Evolutionary conservation across 2,329 filamentous ascomycete genomes (phyloP), one percentile per base, ranked within the genome.

Genomic region (Akanthomyces uredinophilus): DNA sequence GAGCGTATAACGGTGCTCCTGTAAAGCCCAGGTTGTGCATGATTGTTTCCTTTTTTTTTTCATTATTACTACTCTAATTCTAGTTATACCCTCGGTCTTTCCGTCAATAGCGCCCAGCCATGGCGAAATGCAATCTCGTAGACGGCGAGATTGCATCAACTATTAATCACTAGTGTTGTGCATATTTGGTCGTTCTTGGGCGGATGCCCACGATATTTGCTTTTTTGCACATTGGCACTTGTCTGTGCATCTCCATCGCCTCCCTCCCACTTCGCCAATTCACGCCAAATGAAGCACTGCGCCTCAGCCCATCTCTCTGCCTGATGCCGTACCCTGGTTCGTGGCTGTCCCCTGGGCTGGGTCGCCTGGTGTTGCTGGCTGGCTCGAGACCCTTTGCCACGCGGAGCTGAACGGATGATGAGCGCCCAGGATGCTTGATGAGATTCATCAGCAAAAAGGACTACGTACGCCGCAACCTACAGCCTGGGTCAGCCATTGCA

Each of bases 371-470:
- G 32, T 35, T 35, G 32, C 43, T 46, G 43, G n/a, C n/a, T 20
- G 43, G 18, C 18, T 46, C 22, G 43, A 22, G 43, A 13, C 52
- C 53, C 53, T 18, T 55, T 37, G 16, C 39, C 24, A 39, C n/a
- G 2, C 24, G 32, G n/a, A 5, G 27, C 18, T n/a, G 29, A 5
- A 14, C 4, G n/a, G 18, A 32, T 46, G 39, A 55, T 55, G 53
- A 24, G 39, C 37, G 39, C 14, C 53, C 39, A 55, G 53, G 53
- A 55, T 55, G 53, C 14, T 32, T 44, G 53, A 46, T 56, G 53
- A 56, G 53, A 56, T 56, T 56, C 53, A 18, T 27, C 39, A 55
- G 18, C 41, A 14, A n/a, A n/a, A n/a, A 46, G 37, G 11, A 35
- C 32, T 35, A 35, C 10, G 7, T 35, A 35, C 32, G 32, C 32